Percentiles rank a stretch among this genome's conserved stretches.
These are phyloP conservation scores for Dillenia suffruticosa DNA, from an alignment of 164 flowering plant species.

Conservation along the genomic window DNA sequence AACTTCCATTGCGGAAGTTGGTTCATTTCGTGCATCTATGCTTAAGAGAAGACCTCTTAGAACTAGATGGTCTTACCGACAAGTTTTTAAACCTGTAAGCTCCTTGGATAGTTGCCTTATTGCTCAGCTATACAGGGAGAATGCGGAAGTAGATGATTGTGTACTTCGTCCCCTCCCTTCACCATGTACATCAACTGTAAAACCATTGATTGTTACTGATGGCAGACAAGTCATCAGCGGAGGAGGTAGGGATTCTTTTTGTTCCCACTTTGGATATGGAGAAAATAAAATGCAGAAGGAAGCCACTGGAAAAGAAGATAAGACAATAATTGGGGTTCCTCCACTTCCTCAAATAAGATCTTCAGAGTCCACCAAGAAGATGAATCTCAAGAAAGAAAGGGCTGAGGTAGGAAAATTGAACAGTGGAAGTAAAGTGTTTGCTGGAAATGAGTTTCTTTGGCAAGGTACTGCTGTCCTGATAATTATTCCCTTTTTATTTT, in stretches of 20 bases:
- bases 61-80: constrained; percentile 19
- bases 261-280: constrained; percentile 8
- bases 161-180: constrained; percentile 32
- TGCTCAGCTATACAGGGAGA: constrained; percentile 63
- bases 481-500: no score
- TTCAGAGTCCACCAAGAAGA: constrained; percentile 21
- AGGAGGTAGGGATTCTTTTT: constrained; percentile 16
- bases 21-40: constrained; percentile 11
- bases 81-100: constrained; percentile 39
- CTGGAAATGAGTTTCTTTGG: constrained; percentile 16
- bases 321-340: constrained; percentile 29
- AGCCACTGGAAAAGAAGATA: constrained; percentile 3
- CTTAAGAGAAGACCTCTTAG: constrained; percentile 33
- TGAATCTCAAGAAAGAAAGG: constrained; percentile 22
- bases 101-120: constrained; percentile 74
- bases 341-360: constrained; percentile 29
- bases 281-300: not conserved
- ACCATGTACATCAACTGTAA: constrained; percentile 27
- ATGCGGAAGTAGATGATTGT: constrained; percentile 49
- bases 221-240: constrained; percentile 51
- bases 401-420: constrained; percentile 18
- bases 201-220: constrained; percentile 60
- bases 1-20: constrained; percentile 15
- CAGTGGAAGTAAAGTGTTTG: constrained; percentile 15
- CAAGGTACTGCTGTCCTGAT: constrained; percentile 21